Conservation (phyloP, 257 asterid species). For the Nicotiana otophora region DNA sequence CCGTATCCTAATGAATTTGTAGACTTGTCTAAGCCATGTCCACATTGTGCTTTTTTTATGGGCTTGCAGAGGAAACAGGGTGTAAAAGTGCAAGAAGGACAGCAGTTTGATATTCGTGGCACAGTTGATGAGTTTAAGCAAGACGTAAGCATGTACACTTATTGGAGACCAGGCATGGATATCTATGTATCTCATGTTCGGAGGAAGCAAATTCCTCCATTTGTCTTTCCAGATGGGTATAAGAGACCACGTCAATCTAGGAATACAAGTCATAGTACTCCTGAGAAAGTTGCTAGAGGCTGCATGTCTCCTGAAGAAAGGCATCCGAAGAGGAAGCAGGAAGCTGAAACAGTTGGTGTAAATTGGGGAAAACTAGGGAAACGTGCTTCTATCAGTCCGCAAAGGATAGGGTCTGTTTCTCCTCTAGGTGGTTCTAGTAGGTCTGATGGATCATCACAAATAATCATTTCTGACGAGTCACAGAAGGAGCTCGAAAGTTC, state of each 20-base stretch:
- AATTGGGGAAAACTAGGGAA: not conserved
- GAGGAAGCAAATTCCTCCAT: constrained; percentile 26
- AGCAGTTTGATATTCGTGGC: constrained; percentile 34
- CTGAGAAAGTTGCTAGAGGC: not conserved
- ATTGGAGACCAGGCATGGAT: constrained; percentile 37
- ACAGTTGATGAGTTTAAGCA: constrained; percentile 39
- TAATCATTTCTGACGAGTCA: constrained; percentile 11
- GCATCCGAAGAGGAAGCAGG: constrained; percentile 14
- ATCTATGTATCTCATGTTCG: constrained; percentile 32
- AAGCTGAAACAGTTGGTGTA: not conserved
- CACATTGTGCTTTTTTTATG: constrained; percentile 32
- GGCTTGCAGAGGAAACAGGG: constrained; percentile 38
- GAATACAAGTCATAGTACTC: not conserved
- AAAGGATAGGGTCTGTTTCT: constrained; percentile 4
- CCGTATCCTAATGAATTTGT: constrained; percentile 34
- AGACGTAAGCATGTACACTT: constrained; percentile 22
- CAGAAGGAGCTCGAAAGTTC: constrained; percentile 5
- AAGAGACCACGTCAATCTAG: constrained; percentile 14
- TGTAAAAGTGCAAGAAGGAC: constrained; percentile 24
- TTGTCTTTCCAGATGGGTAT: constrained; percentile 33
- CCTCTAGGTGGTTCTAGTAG: constrained; percentile 8
- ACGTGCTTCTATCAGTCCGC: constrained; percentile 2
- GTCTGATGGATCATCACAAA: constrained; percentile 15
- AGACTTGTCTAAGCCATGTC: constrained; percentile 26
- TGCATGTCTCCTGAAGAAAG: constrained; percentile 10